Evolutionary conservation across 1,139 yeast genomes (phyloP), one percentile per base, ranked within the genome.

Genomic region (Maudiozyma humilis): DNA sequence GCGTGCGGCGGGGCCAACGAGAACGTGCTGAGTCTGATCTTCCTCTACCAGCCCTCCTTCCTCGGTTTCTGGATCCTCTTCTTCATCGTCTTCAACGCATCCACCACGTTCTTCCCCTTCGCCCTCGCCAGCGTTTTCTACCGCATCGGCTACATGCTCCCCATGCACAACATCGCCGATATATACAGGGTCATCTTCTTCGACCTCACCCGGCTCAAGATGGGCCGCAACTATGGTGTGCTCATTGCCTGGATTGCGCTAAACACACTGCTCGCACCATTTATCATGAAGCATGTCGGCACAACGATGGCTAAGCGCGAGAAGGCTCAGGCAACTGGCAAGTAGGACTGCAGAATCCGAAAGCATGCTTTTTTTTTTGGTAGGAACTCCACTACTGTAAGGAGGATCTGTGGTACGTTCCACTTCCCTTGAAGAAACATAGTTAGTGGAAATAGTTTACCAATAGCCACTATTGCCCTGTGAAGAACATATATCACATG

Each of bases 1-100:
- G 82, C 86, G 0, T 71, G 77, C 20, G 84, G 84, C 23, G 79
- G 79, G 29, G 75, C 79, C 23, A 78, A 76, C 53, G 88, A 82
- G 59, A 75, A 77, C 48, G 68, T 75, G 46, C 75, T 76, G 13
- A 59, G 72, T 47, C 40, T 78, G 4, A 59, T 76, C 4, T 64
- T 75, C 42, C 64, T 73, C 1, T 53, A 60, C 33, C 69, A 66
- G 36, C 78, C 79, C 5, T 72, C 76, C n/a, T 61, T 69, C 38
- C 51, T 79, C 13, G 81, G 85, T 0, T 69, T 77, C 40, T 80
- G 86, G 84, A 66, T 82, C 59, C 40, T 49, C 15, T 69, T 73
- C 47, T 76, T 77, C 73, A 78, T 79, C 54, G 73, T 80, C 43
- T 44, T 70, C 38, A 81, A 80, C 52, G 71, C 81, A 33, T 66